Conservation (phyloP, 1,139 yeast species). For the Pichia sp. region DNA sequence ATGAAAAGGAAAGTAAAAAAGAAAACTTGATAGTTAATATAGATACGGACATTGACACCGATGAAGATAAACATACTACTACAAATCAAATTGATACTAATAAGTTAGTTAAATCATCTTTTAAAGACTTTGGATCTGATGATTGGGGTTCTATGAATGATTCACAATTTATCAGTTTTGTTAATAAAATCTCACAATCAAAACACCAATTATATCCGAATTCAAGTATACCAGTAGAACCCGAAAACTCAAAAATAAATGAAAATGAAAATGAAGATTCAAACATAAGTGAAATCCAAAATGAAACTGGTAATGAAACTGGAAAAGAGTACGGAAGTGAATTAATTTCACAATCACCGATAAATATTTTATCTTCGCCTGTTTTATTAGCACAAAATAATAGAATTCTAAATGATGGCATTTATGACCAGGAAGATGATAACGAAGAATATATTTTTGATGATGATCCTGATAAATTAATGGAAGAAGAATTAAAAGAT, state of each 20-base stretch:
- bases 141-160: slow-evolving; percentile 37
- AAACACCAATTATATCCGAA: too few relatives aligned
- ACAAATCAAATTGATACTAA: neutral
- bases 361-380: slow-evolving; percentile 10
- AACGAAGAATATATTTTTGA: neutral
- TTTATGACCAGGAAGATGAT: neutral
- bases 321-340: too few relatives aligned
- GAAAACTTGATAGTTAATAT: neutral
- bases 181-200: slow-evolving; percentile 28
- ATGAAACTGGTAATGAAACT: too few relatives aligned
- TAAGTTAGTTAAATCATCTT: neutral
- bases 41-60: slow-evolving; percentile 8
- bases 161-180: slow-evolving; percentile 36
- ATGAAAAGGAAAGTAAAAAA: neutral
- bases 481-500: slow-evolving; percentile 9
- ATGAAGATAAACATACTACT: neutral
- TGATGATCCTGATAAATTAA: neutral
- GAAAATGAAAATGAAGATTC: neutral
- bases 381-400: slow-evolving; percentile 10
- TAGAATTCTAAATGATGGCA: neutral
- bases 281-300: too few relatives aligned
- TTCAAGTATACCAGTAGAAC: slow-evolving; percentile 15
- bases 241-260: slow-evolving; percentile 12
- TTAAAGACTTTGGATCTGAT: neutral
- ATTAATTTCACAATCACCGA: neutral